Base-by-base conservation (phyloP, 176 grass and related monocot species). In the Puccinellia tenuiflora region DNA sequence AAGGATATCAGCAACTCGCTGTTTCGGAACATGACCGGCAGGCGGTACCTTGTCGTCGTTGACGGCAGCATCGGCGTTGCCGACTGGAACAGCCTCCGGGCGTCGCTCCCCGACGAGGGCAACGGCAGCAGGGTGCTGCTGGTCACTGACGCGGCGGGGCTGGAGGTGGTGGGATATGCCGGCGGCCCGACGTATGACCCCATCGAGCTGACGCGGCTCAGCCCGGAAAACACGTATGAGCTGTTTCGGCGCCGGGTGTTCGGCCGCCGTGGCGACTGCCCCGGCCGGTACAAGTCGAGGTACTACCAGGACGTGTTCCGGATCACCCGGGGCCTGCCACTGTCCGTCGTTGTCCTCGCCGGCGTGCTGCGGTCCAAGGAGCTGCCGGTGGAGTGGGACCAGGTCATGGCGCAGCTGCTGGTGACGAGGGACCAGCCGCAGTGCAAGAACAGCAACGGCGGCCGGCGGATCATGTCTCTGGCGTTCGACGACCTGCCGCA, bases 401-500 rank as follows among this genome's bases (percentile, higher is more conserved):
- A 75, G 51, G 90, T 92, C 14, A 88, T 92, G 78, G 15, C 64
- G 31, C 79, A 92, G 81, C 90, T 92, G 15, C 53, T 47, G 7
- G n/a, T 74, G 11, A 34, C 65, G 24, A 68, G 42, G n/a, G 64
- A 84, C 69, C 69, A 73, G 42, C 69, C 69, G 24, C 72, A 68
- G 28, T 31, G 57, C 50, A 73, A 65, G 31, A 30, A 33, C 73
- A 67, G 9, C 40, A 65, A 34, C 60, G 30, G 55, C 51, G 30
- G 55, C 43, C 15, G 53, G 7, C 28, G 80, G 20, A 92, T 92
- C 68, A 86, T 89, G 69, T 72, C 79, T 48, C 70, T 89, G 78
- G 84, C 79, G 5, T 92, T 89, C 64, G 83, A 92, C 76, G 87
- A 87, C 83, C 75, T 92, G 29, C 90, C 90, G 48, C 87, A 93